Conservation (phyloP, 768 basidiomycete genomes). For the Russula virescens region DNA sequence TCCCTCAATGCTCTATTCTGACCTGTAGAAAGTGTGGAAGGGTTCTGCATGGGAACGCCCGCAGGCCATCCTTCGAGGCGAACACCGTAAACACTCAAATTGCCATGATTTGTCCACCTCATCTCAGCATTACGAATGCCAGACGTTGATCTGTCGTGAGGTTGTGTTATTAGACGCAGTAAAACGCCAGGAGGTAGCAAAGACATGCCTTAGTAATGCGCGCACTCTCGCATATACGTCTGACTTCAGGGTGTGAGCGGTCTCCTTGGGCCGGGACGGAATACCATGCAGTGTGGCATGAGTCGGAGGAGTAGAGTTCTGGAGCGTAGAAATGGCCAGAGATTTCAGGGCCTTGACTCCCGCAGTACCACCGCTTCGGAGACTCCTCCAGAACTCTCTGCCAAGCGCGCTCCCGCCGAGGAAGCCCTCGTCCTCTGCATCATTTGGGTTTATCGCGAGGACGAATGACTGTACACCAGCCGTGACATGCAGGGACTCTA, state of each 20-base stretch:
- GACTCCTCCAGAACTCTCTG: constrained; percentile 60
- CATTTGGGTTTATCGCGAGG: constrained; percentile 51
- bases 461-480: constrained; percentile 57
- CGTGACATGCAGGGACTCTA: constrained; percentile 48
- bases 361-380: constrained; percentile 51
- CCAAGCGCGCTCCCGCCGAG: constrained; percentile 57
- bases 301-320: neutral
- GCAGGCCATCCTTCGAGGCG: constrained; percentile 60
- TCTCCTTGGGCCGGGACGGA: constrained; percentile 10
- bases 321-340: constrained; percentile 23
- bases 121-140: constrained; percentile 64
- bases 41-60: constrained; percentile 53
- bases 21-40: constrained; percentile 47
- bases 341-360: constrained; percentile 54
- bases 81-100: constrained; percentile 51
- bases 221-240: constrained; percentile 24
- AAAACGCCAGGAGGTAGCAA: neutral
- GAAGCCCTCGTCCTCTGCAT: constrained; percentile 47
- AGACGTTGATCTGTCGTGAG: constrained; percentile 41
- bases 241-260: constrained; percentile 22
- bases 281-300: neutral
- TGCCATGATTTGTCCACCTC: constrained; percentile 68
- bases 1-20: constrained; percentile 54
- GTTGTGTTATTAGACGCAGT: constrained; percentile 9
- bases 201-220: constrained; percentile 17